Conservation (phyloP, 2,329 filamentous ascomycete species). For the Sclerotinia sclerotiorum region DNA sequence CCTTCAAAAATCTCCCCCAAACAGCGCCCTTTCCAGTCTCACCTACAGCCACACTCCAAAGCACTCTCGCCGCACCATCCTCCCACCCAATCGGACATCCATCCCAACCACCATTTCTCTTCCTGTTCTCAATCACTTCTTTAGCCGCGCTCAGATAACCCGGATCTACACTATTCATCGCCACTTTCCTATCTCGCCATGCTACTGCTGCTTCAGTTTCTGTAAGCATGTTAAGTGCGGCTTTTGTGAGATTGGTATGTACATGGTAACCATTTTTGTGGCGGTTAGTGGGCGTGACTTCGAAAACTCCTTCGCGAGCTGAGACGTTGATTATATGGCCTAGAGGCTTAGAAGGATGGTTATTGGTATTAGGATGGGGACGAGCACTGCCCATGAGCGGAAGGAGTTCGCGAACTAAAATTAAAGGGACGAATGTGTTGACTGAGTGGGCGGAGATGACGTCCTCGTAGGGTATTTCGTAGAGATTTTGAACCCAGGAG, state of each 20-base stretch:
- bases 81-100: constrained; percentile 31
- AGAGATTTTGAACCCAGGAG: constrained; percentile 28
- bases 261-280: constrained; percentile 28
- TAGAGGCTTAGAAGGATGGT: background rate
- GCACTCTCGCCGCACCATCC: constrained; percentile 29
- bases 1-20: constrained; percentile 30
- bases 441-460: constrained; percentile 31
- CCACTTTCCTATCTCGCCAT: constrained; percentile 25
- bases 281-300: constrained; percentile 12
- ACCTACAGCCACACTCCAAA: constrained; percentile 29
- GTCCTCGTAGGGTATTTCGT: constrained; percentile 30
- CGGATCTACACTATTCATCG: constrained; percentile 30
- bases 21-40: constrained; percentile 25
- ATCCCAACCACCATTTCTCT: constrained; percentile 1
- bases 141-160: constrained; percentile 29
- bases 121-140: constrained; percentile 21
- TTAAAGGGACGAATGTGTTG: constrained; percentile 30
- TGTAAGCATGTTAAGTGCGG: constrained; percentile 31
- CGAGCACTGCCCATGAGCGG: constrained; percentile 24
- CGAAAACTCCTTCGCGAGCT: constrained; percentile 30
- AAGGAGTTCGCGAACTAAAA: constrained; percentile 28
- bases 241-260: constrained; percentile 31
- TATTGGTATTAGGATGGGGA: background rate
- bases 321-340: constrained; percentile 30
- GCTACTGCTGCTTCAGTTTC: constrained; percentile 29